Percentiles rank a stretch among this genome's conserved stretches.
Evolutionary conservation across 352 stramenopile genomes (phyloP).

Genomic region (Achlya hypogyna): DNA sequence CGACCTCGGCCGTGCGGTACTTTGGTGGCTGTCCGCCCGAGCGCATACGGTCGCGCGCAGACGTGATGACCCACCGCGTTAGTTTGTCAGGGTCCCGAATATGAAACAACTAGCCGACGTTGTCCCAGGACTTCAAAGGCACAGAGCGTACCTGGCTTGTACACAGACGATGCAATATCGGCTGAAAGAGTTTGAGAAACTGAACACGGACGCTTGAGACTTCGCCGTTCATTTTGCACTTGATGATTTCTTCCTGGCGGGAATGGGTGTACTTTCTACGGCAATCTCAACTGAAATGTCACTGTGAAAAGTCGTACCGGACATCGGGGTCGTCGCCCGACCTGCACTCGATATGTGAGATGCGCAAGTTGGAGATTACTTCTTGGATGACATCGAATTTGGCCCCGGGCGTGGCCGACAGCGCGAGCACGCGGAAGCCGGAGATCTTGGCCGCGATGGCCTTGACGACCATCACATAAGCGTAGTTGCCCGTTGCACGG

Average conservation of each 20-base stretch:
- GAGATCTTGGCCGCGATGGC: slow-evolving; percentile 49
- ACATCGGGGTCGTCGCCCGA: slow-evolving; percentile 93
- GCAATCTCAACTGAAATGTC: background rate
- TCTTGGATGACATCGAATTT: slow-evolving; percentile 94
- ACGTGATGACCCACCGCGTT: slow-evolving; percentile 68
- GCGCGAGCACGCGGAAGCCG: slow-evolving; percentile 87
- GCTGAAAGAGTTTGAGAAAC: slow-evolving; percentile 51
- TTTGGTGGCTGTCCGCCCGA: slow-evolving; percentile 49
- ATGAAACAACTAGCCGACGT: background rate
- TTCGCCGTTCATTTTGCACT: slow-evolving; percentile 16
- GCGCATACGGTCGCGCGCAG: slow-evolving; percentile 63
- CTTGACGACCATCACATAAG: slow-evolving; percentile 90
- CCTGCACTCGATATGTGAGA: slow-evolving; percentile 92
- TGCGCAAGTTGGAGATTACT: slow-evolving; percentile 91
- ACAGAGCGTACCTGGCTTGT: slow-evolving; percentile 22
- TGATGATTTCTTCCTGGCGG: slow-evolving; percentile 62
- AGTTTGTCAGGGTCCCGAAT: slow-evolving; percentile 64
- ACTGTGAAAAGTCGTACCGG: background rate
- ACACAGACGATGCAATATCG: slow-evolving; percentile 50
- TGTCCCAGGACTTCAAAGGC: background rate
- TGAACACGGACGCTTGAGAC: slow-evolving; percentile 21
- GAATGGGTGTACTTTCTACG: slow-evolving; percentile 72
- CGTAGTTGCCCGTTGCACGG: slow-evolving; percentile 94
- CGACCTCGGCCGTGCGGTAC: slow-evolving; percentile 62
- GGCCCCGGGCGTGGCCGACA: slow-evolving; percentile 95